Conservation (phyloP, 352 stramenopile species). For the Globisporangium okanoganense region DNA sequence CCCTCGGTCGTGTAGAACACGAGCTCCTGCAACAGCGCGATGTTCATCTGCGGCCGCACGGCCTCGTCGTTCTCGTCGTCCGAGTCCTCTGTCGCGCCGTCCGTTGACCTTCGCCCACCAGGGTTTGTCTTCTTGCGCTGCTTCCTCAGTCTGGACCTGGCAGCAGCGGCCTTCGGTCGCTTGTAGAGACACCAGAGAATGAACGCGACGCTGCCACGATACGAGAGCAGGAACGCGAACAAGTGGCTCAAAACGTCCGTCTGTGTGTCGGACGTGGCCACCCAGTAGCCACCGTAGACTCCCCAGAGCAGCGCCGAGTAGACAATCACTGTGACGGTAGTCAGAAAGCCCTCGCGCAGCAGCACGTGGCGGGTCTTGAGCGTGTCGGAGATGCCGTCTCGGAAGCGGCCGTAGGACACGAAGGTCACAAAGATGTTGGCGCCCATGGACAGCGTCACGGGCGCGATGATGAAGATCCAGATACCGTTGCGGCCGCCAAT, state of each 20-base stretch:
- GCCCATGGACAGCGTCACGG: slow-evolving; percentile 42
- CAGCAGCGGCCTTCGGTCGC: slow-evolving; percentile 17
- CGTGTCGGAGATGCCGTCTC: slow-evolving; percentile 52
- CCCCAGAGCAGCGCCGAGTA: slow-evolving; percentile 70
- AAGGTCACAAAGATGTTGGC: slow-evolving; percentile 69
- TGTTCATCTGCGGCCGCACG: slow-evolving; percentile 72
- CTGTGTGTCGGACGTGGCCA: slow-evolving; percentile 25
- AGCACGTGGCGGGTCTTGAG: slow-evolving; percentile 51
- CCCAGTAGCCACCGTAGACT: slow-evolving; percentile 63
- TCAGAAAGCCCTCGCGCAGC: slow-evolving; percentile 68
- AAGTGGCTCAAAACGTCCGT: slow-evolving; percentile 42
- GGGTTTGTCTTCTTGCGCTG: neutral
- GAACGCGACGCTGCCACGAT: slow-evolving; percentile 64
- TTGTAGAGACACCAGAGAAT: slow-evolving; percentile 77
- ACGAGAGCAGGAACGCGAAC: slow-evolving; percentile 70
- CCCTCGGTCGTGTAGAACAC: slow-evolving; percentile 77
- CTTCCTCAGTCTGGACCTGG: slow-evolving; percentile 17
- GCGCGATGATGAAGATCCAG: slow-evolving; percentile 69
- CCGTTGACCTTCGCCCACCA: neutral
- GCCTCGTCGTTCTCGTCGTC: slow-evolving; percentile 55
- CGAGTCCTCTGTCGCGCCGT: neutral
- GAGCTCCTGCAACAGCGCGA: slow-evolving; percentile 70
- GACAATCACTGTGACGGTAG: slow-evolving; percentile 59
- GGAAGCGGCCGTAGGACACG: slow-evolving; percentile 57
- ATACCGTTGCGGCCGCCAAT: slow-evolving; percentile 33